Conservation (phyloP, 805 yeast species). For the Schizosaccharomyces octosporus region DNA sequence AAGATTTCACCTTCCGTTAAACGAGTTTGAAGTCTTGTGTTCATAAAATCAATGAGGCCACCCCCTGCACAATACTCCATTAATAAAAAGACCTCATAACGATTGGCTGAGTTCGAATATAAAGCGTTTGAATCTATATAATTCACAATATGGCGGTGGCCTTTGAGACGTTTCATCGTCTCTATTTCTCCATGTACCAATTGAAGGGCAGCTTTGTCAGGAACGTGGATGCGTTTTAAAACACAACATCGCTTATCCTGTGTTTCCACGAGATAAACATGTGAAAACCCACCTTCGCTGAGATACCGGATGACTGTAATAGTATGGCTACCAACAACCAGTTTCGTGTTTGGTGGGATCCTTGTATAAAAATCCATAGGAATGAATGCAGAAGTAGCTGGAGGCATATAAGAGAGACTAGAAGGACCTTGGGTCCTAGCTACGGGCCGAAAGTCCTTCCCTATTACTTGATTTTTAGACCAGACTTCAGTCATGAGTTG, state of each 20-base stretch:
- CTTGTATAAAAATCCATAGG: neutral
- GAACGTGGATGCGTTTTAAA: conserved; percentile 83
- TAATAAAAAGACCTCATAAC: conserved; percentile 66
- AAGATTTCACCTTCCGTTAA: conserved; percentile 53
- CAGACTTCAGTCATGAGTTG: neutral
- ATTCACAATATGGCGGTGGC: conserved; percentile 56
- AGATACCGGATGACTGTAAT: conserved; percentile 46
- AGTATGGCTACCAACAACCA: conserved; percentile 65
- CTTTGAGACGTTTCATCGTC: conserved; percentile 75
- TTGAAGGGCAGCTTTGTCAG: conserved; percentile 63
- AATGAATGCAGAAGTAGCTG: neutral
- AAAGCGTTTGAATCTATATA: conserved; percentile 84
- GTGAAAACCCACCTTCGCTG: conserved; percentile 85
- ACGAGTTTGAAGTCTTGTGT: conserved; percentile 54
- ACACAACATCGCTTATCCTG: conserved; percentile 29
- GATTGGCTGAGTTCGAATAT: conserved; percentile 27
- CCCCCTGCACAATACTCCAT: conserved; percentile 74
- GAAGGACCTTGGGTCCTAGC: neutral
- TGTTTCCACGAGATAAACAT: conserved; percentile 33
- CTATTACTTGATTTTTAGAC: neutral
- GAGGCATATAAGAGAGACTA: neutral
- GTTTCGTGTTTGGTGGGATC: conserved; percentile 39
- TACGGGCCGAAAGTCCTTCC: neutral
- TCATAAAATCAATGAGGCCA: conserved; percentile 67
- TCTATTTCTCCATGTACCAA: conserved; percentile 83